phyloP scores from a whole-genome alignment of 176 grass and related monocot species.

The Lolium multiflorum region DNA sequence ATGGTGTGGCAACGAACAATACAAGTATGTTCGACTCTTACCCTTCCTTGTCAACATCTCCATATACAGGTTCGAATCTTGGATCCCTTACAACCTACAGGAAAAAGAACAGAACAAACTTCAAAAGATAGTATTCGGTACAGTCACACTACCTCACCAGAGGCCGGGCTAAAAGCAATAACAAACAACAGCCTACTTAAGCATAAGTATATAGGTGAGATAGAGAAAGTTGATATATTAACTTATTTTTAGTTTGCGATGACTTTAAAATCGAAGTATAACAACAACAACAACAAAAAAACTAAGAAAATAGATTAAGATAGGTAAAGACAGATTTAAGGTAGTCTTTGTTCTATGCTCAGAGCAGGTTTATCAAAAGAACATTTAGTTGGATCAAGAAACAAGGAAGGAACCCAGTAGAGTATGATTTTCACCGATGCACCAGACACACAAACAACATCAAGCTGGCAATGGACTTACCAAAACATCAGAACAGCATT shows the following conservation, averaged over 20 bases:
- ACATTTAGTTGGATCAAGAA: conserved; percentile 18
- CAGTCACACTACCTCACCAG: not conserved
- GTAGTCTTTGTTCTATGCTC: not conserved
- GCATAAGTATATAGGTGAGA: not conserved
- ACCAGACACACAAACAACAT: not conserved
- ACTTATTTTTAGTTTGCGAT: not conserved
- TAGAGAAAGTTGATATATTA: not conserved
- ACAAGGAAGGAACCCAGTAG: not conserved
- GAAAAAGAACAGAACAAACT: conserved; percentile 25
- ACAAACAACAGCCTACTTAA: not conserved
- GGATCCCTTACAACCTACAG: conserved; percentile 76
- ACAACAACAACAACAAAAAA: not conserved
- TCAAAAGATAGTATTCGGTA: conserved; percentile 6
- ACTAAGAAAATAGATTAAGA: not conserved
- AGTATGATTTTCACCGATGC: not conserved
- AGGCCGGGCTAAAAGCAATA: not conserved
- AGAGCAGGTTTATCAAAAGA: not conserved
- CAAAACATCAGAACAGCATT: conserved; percentile 15
- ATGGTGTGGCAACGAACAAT: not conserved
- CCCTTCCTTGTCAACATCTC: conserved; percentile 85
- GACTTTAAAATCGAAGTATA: not conserved
- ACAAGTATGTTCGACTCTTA: conserved; percentile 36
- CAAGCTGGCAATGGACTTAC: not conserved
- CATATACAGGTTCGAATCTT: conserved; percentile 80
- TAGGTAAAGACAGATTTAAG: not conserved